These are phyloP conservation scores for Pleurotus salmoneostramineus DNA, from an alignment of 768 basidiomycete species.

Conservation along the genomic window DNA sequence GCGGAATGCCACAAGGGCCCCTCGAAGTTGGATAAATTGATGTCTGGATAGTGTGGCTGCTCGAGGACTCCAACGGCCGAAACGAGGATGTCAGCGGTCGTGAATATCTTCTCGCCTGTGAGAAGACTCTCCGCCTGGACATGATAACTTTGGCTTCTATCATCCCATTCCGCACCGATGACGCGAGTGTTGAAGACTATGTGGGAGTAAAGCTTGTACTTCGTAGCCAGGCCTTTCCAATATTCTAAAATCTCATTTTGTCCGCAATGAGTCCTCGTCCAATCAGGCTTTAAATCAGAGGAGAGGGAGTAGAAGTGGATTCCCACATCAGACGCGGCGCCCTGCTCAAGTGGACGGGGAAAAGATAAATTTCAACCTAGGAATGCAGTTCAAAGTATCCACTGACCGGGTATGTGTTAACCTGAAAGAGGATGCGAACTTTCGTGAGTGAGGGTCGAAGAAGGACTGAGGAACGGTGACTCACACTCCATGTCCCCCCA, in stretches of 20 bases:
- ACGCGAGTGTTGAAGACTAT: conserved; percentile 43
- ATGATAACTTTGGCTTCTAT: conserved; percentile 27
- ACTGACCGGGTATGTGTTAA: conserved; percentile 21
- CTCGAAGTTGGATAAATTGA: conserved; percentile 36
- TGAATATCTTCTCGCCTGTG: conserved; percentile 23
- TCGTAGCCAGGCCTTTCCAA: conserved; percentile 35
- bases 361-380: neutral
- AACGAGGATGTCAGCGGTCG: conserved; percentile 42
- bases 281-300: conserved; percentile 40
- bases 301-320: conserved; percentile 45
- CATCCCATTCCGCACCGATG: conserved; percentile 41
- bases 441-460: neutral
- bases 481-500: conserved; percentile 51
- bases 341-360: conserved; percentile 17
- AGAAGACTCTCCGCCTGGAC: conserved; percentile 27
- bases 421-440: conserved; percentile 12
- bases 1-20: conserved; percentile 53
- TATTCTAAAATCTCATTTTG: conserved; percentile 41
- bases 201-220: conserved; percentile 35
- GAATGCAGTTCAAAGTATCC: neutral
- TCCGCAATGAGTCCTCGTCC: conserved; percentile 35
- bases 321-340: conserved; percentile 39
- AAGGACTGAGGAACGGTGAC: conserved; percentile 1
- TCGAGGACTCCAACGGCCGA: conserved; percentile 48
- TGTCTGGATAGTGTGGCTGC: conserved; percentile 31